Evolutionary conservation across 1,284 basidiomycete species (phyloP), one percentile per base, ranked within the genome.

Genomic region (Cutaneotrichosporon mucoides): DNA sequence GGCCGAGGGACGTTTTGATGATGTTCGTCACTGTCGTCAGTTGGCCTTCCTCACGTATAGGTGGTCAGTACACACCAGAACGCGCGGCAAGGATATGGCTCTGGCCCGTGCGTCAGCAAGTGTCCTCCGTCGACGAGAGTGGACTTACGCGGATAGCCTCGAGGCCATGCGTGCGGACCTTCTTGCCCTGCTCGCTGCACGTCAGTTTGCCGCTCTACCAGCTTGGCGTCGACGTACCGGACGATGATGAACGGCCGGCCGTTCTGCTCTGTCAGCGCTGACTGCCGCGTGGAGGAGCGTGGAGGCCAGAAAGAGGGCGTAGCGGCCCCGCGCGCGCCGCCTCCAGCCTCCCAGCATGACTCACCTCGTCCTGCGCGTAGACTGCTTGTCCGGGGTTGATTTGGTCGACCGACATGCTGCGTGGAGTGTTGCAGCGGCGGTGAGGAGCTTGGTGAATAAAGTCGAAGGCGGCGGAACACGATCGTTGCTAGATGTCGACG

Each of bases 181-280:
- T 98, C 80, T 81, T 97, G 62, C 84, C 88, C 79, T 99, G 95
- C 73, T 99, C 95, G 50, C 93, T 76, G 55, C 16, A 62, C 56
- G 53, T 66, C 37, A 62, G 57, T 36, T 35, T 43, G 8, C 8
- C 11, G 11, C 4, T 6, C 35, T 6, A 5, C 24, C 33, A 15
- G 12, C 24, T 24, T 34, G 47, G 13, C 12, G 6, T 7, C 11
- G 8, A 53, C 72, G 16, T 56, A 77, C 75, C 77, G 86, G 61
- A 97, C 84, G 78, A 99, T 95, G 77, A 99, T 97, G 79, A 98
- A 98, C 34, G 95, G 95, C 51, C 93, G 83, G 50, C 94, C 93
- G 79, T 94, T 96, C 91, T 95, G 67, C 38, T 8, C 38, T 8
- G 54, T 62, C 49, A 66, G 56, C 50, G 35, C 11, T 33, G 10